Base-by-base conservation (phyloP, 192 early-diverging fungal genomes). In the Coemansia sp. region DNA sequence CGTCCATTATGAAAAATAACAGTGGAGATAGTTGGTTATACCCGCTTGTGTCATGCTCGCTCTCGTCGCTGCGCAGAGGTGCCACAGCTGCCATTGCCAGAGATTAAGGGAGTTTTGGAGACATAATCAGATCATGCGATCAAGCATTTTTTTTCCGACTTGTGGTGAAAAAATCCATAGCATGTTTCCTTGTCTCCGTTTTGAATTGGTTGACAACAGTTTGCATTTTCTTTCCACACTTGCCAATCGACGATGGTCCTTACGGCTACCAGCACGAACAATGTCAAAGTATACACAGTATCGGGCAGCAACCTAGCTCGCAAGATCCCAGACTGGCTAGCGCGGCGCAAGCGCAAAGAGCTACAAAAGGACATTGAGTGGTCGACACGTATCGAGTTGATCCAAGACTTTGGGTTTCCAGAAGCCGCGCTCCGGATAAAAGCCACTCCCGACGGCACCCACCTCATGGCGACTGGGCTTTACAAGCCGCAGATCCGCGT, bases 341-440 rank as follows among this genome's bases (percentile, higher is more conserved):
- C 89, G 2, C 86, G 88, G 63, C 86, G 88, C 60, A 95, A 95
- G 70, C 87, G 87, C 62, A 94, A 93, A 62, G 87, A 87, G 23
- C 76, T 99, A 60, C 94, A 95, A 76, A 87, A 95, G 65, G 95
- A 97, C 77, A 62, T 69, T 9, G 95, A 96, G 65, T 97, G 87
- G 82, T 86, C 93, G 59, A 89, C 91, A 34, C 84, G 97, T 34
- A 88, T 99, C 59, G 97, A 99, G 76, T 82, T 99, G 7, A 92
- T 99, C 67, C 97, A 99, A 75, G 97, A 99, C 72, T 99, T 99
- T 73, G 92, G 94, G 74, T 99, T 99, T 66, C 97, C 97, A 10
- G 92, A 97, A 79, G 95, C 97, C 0, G 91, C 92, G 3, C 72
- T 92, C 21, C 85, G 87, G 57, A 86, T 99, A 56, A 92, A 91